These are phyloP conservation scores for Colletotrichum truncatum DNA, from an alignment of 2,329 filamentous ascomycete genomes.

Conservation along the genomic window DNA sequence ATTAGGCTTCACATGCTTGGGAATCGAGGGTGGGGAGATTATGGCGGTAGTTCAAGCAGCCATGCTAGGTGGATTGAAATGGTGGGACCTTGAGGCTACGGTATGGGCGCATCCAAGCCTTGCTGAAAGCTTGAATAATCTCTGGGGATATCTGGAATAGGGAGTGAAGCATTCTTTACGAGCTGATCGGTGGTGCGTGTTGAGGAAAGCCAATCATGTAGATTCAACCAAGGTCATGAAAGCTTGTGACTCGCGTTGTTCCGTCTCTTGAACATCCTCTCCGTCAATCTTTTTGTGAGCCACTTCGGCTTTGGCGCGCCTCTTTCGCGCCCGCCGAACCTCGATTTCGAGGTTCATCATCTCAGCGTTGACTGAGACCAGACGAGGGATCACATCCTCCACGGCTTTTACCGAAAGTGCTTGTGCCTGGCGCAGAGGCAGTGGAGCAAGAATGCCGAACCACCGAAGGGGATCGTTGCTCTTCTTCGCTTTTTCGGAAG, in stretches of 20 bases:
- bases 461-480: constrained; percentile 64
- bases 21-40: constrained; percentile 60
- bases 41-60: constrained; percentile 63
- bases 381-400: constrained; percentile 63
- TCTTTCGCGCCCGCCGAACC: constrained; percentile 70
- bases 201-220: background rate
- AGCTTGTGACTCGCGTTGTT: background rate
- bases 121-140: constrained; percentile 60
- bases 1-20: constrained; percentile 60
- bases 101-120: constrained; percentile 61
- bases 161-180: background rate
- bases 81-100: constrained; percentile 53
- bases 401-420: constrained; percentile 63
- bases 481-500: constrained; percentile 19
- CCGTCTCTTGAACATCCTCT: background rate
- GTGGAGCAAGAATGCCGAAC: constrained; percentile 65
- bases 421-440: constrained; percentile 67
- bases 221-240: background rate
- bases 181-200: background rate
- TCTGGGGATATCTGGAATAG: constrained; percentile 54
- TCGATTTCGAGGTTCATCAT: constrained; percentile 75
- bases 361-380: constrained; percentile 66
- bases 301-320: constrained; percentile 56
- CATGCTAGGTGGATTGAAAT: constrained; percentile 57
- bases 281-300: constrained; percentile 40